Base-by-base conservation (phyloP, 2,329 filamentous ascomycete species). In the Phialocephala subalpina region DNA sequence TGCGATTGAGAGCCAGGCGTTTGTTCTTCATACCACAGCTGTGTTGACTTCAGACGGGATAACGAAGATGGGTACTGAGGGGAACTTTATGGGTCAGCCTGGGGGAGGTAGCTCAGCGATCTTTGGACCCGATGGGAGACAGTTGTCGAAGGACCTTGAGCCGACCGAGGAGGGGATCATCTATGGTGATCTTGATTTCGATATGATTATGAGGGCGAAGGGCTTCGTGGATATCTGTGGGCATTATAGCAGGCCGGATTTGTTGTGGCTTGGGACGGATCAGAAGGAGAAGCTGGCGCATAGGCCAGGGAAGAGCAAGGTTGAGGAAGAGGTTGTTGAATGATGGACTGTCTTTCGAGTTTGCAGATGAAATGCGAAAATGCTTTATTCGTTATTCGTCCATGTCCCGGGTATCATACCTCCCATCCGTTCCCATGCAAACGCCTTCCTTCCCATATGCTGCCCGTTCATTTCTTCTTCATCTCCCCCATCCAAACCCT, bases 401-500 rank as follows among this genome's bases (percentile, higher is more conserved):
- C 22, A 22, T 45, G 29, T 49, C 22, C 64, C 49, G 52, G 60
- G 56, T 63, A 63, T 63, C 38, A 35, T 66, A 33, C 57, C 18
- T 59, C 25, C 33, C 35, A 63, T 60, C 36, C 36, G 14, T 16
- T 38, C 29, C 35, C 29, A 33, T 29, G 18, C 55, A 57, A 36
- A 57, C 29, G 55, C 33, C 55, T 20, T 55, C 4, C 52, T 12
- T 55, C 14, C 52, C 52, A 20, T 33, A 35, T 55, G 33, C 16
- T 36, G 6, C 35, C 33, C 20, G 20, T 14, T 73, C 62, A 76
- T 2, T 64, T 69, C 64, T 76, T 77, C 69, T 75, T 77, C 62
- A 73, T 67, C 65, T 77, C 74, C 18, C 73, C 89, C 73, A 90
- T 86, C 90, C 91, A 94, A 69, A 88, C 85, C 71, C 89, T 90